Evolutionary conservation across 805 yeast species (phyloP), one percentile per base, ranked within the genome.

Genomic region (Lipomyces mesembrius): DNA sequence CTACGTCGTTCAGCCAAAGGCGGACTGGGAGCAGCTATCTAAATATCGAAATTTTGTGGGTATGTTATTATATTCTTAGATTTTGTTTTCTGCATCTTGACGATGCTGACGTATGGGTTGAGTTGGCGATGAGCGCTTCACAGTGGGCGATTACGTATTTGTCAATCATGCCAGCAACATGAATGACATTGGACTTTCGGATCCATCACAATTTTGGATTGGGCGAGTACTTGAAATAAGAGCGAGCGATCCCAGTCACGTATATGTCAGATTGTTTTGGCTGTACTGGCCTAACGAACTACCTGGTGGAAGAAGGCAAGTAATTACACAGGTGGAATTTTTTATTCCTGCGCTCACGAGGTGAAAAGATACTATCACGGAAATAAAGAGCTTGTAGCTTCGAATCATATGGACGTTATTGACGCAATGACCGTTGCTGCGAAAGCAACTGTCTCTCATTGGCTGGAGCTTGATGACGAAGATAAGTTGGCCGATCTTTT

Each of bases 201-300:
- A 64, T 51, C 66, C 68, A 12, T 34, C 43, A 43, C 29, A 39
- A 51, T 65, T 58, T 62, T 67, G 71, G 71, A 51, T 66, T 14
- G 71, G 69, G 4, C 20, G 69, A 25, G 65, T 67, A 5, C 63
- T 67, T 14, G 71, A 67, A 39, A 59, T 65, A 22, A 43, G 71
- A 20, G 71, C 71, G 6, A 49, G 35, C 6, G 70, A 64, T 37
- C 22, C 62, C 7, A 62, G 60, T 20, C 63, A 62, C 34, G 69
- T 67, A 11, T 67, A 66, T 49, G 32, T 67, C 17, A 60, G 64
- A 2, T 17, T 67, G 25, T 59, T 63, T 52, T 67, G 71, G 71
- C 65, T 67, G 71, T 67, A 67, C 53, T 62, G 71, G 69, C 71
- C 71, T 9, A 51, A 53, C n/a, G 71, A 67, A 57, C 55, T 67